phyloP scores from a whole-genome alignment of 2,329 filamentous ascomycete species.

The Pyricularia grisea region DNA sequence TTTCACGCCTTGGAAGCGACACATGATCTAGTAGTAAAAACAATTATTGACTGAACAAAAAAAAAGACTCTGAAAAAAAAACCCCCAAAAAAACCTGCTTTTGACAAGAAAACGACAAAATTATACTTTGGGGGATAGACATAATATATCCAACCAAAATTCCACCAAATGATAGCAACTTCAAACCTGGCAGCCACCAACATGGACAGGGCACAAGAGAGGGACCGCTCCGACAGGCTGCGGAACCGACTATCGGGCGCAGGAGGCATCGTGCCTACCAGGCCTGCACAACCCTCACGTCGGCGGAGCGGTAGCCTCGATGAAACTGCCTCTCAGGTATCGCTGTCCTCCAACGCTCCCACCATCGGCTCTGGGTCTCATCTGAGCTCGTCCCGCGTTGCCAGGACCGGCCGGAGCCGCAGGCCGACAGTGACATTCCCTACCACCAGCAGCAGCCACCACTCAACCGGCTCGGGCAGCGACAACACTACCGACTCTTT shows the following conservation, averaged over 20 bases:
- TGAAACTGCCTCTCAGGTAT: constrained; percentile 5
- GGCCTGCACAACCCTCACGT: background rate
- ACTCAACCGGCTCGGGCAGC: background rate
- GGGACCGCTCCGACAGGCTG: background rate
- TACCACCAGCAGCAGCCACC: background rate
- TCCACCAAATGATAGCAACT: background rate
- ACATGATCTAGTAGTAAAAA: background rate
- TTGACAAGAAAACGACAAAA: background rate
- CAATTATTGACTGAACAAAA: background rate
- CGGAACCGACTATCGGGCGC: constrained; percentile 1
- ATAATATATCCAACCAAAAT: background rate
- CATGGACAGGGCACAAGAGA: background rate
- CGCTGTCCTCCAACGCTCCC: constrained; percentile 6
- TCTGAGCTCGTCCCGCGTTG: background rate
- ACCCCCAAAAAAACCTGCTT: background rate
- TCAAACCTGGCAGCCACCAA: background rate
- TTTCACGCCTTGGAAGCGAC: background rate
- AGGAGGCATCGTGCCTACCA: background rate
- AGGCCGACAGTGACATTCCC: background rate
- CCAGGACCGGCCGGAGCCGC: background rate
- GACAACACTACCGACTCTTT: background rate
- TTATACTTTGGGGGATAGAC: background rate
- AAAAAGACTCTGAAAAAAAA: background rate
- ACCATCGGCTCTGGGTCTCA: constrained; percentile 4
- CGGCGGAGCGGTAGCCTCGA: background rate